Conservation (phyloP, 305 asterid genomes). For the Solanum hybrid region DNA sequence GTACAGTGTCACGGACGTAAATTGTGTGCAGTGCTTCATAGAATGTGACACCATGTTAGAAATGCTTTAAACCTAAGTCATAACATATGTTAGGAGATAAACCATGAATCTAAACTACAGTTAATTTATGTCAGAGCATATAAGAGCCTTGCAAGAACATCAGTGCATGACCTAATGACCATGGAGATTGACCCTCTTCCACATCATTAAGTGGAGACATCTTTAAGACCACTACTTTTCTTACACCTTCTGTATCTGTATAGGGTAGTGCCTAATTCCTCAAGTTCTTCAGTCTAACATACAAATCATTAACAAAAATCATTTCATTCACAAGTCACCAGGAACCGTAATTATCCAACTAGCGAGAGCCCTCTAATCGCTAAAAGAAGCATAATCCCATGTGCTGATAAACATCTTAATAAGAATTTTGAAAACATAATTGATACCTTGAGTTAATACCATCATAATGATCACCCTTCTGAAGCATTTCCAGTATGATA, state of each 20-base stretch:
- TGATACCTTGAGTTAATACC: constrained; percentile 47
- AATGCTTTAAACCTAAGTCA: not conserved
- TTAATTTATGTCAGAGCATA: not conserved
- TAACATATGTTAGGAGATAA: not conserved
- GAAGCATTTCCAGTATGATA: constrained; percentile 57
- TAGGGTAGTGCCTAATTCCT: not conserved
- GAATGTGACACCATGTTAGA: not conserved
- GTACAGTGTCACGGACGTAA: not conserved
- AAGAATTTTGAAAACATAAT: not conserved
- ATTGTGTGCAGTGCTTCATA: not conserved
- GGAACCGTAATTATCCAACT: not conserved
- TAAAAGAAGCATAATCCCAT: not conserved
- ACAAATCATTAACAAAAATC: not conserved
- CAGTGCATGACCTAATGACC: not conserved
- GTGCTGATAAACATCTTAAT: not conserved
- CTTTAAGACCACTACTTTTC: not conserved
- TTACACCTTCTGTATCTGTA: not conserved
- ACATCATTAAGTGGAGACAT: not conserved
- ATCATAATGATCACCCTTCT: constrained; percentile 31
- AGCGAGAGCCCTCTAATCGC: not conserved
- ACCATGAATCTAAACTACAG: not conserved
- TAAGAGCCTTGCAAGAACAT: not conserved
- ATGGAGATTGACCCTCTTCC: not conserved
- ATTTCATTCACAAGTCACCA: not conserved
- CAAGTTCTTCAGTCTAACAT: not conserved